Base-by-base conservation (phyloP, 495 filamentous ascomycete species). In the Penicillium macrosclerotiorum region DNA sequence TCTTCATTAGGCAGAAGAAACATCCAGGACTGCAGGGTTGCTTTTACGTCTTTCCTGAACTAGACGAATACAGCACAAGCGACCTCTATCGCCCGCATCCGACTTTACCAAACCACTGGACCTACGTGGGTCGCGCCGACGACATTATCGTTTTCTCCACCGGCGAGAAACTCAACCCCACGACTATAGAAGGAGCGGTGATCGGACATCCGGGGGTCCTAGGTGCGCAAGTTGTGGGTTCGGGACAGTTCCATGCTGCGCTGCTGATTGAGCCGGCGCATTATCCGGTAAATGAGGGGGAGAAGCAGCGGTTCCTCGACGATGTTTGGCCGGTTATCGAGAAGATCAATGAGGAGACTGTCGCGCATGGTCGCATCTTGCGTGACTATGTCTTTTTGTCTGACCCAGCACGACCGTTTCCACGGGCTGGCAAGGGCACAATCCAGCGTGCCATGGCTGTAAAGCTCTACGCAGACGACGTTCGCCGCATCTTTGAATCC, bases 71-170 rank as follows among this genome's bases (percentile, higher is more conserved):
- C 47, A 55, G 63, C 25, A 82, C 76, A 8, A 75, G 76, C 30
- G 82, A 85, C 54, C 60, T 85, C 13, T 86, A 71, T 52, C 55
- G 54, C 14, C 69, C 59, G 11, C 79, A 83, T 47, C 75, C 78
- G 0, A 68, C 66, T 1, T 48, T 69, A 18, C 59, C 69, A 0
- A 51, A 75, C 23, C 52, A 73, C 26, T 85, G 77, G 80, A 58
- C 62, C 9, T 79, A 76, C 42, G 49, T 58, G 17, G 76, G 79
- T 4, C 69, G 83, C 8, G 50, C 60, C 1, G 83, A 86, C 49
- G 81, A 83, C 55, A 64, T 84, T 37, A 79, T 86, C 38, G 81
- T 84, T 2, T 76, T 85, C 44, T 74, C 68, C 12, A 85, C 78
- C 57, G 82, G 80, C 20, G 79, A 85, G 56, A 86, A 84, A 60